Evolutionary conservation across 1,139 yeast genomes (phyloP).

Genomic region (Lipomyces yarrowii): DNA sequence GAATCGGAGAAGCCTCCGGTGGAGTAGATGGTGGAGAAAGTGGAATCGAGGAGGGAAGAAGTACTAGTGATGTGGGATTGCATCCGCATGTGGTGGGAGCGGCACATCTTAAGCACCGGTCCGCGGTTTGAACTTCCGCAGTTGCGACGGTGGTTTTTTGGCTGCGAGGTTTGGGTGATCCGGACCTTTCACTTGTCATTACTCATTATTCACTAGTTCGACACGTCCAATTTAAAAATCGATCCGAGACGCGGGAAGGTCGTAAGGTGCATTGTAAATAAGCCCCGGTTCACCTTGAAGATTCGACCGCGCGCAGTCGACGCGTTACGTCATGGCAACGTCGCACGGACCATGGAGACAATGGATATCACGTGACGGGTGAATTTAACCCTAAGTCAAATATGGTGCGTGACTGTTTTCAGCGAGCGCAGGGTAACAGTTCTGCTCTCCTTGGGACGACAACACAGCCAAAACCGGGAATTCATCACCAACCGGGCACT

Average conservation of each 20-base stretch:
- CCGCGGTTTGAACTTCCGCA: not conserved
- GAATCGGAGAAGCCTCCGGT: not conserved
- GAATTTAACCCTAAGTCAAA: not conserved
- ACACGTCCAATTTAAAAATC: not conserved
- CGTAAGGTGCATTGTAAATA: too few species aligned
- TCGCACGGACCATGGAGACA: not conserved
- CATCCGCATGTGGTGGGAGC: not conserved
- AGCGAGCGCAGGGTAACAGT: not conserved
- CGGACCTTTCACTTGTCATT: not conserved
- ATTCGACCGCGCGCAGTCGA: not conserved
- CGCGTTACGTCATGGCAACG: not conserved
- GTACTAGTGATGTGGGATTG: not conserved
- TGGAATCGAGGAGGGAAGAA: not conserved
- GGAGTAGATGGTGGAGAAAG: not conserved
- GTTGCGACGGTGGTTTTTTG: not conserved
- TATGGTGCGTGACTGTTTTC: not conserved
- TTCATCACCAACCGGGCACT: not conserved
- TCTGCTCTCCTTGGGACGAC: not conserved
- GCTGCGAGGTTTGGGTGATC: not conserved
- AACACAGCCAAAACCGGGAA: not conserved
- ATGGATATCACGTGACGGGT: not conserved
- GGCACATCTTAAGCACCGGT: not conserved
- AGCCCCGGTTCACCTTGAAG: too few species aligned
- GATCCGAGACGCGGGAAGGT: too few species aligned
- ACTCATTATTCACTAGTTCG: not conserved